These are phyloP conservation scores for Leccinellum rugosiceps DNA, from an alignment of 768 basidiomycete species.

Conservation along the genomic window DNA sequence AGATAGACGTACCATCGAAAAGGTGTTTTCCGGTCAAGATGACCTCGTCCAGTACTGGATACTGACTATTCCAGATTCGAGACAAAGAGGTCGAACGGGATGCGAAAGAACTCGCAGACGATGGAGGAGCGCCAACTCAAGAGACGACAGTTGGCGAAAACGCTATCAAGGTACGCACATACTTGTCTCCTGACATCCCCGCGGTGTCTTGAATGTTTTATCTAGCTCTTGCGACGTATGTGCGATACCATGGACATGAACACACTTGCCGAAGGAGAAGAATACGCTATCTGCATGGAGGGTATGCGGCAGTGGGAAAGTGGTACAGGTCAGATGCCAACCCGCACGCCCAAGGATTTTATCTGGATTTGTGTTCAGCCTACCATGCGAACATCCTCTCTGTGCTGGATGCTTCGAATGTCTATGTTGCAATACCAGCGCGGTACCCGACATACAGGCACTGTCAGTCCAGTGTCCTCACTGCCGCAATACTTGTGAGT, in stretches of 20 bases:
- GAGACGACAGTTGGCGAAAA: slow-evolving; percentile 1
- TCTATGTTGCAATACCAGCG: background rate
- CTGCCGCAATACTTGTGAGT: slow-evolving; percentile 13
- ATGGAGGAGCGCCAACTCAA: background rate
- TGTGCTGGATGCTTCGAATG: slow-evolving; percentile 13
- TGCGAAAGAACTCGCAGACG: slow-evolving; percentile 9
- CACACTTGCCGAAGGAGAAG: slow-evolving; percentile 19
- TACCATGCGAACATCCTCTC: slow-evolving; percentile 16
- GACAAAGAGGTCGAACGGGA: slow-evolving; percentile 15
- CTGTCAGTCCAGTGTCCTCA: slow-evolving; percentile 16
- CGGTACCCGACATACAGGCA: background rate
- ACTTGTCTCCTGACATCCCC: background rate
- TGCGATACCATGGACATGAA: slow-evolving; percentile 21
- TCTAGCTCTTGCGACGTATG: slow-evolving; percentile 14
- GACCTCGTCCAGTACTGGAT: background rate
- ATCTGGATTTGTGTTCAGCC: slow-evolving; percentile 7
- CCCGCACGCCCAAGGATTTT: background rate
- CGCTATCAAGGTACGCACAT: slow-evolving; percentile 8
- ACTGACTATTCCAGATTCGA: slow-evolving; percentile 11
- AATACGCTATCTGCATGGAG: slow-evolving; percentile 21
- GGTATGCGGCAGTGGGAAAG: slow-evolving; percentile 12
- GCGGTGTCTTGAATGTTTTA: background rate
- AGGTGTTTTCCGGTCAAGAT: slow-evolving; percentile 3
- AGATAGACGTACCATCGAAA: slow-evolving; percentile 14
- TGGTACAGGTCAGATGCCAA: slow-evolving; percentile 18